A percentile compares a stretch with the other conserved stretches of the same genome.
phyloP scores from a whole-genome alignment of 352 stramenopile genomes.

The Phytophthora cactorum region DNA sequence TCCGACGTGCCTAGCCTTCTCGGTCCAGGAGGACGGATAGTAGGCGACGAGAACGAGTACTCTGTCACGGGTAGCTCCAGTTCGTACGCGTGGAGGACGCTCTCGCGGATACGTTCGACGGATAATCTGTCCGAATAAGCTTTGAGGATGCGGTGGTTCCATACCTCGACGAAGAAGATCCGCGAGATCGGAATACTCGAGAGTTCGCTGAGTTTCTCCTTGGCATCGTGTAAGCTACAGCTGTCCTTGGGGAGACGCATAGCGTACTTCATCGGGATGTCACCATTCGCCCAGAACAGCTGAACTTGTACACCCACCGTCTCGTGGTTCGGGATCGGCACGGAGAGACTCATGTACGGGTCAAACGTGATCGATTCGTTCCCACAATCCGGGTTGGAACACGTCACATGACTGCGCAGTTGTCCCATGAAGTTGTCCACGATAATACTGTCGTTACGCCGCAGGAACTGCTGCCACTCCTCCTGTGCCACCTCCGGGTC shows the following conservation, averaged over 20 bases:
- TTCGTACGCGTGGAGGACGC: conserved; percentile 88
- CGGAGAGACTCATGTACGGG: conserved; percentile 89
- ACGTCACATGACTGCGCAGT: conserved; percentile 88
- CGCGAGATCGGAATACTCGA: conserved; percentile 47
- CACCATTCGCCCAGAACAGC: conserved; percentile 74
- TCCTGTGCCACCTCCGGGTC: conserved; percentile 77
- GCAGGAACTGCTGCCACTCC: conserved; percentile 86
- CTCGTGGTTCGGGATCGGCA: conserved; percentile 86
- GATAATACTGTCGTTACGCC: conserved; percentile 93
- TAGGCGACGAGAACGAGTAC: conserved; percentile 74
- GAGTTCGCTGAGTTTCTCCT: conserved; percentile 61
- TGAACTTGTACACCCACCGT: conserved; percentile 61
- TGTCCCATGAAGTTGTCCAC: conserved; percentile 92
- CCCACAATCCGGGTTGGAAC: conserved; percentile 71
- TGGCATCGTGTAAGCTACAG: conserved; percentile 59
- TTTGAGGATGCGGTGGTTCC: conserved; percentile 69
- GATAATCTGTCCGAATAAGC: conserved; percentile 48
- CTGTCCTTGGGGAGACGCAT: conserved; percentile 57
- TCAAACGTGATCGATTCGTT: conserved; percentile 91
- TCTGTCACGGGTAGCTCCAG: conserved; percentile 73
- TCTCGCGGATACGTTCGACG: conserved; percentile 59
- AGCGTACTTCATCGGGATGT: conserved; percentile 80
- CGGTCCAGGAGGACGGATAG: conserved; percentile 42
- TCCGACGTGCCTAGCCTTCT: conserved; percentile 34
- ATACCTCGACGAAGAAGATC: conserved; percentile 81